Percentiles rank a stretch among this genome's conserved stretches.
Conservation (phyloP, 2,329 filamentous ascomycete genomes). For the Fonsecaea erecta region DNA sequence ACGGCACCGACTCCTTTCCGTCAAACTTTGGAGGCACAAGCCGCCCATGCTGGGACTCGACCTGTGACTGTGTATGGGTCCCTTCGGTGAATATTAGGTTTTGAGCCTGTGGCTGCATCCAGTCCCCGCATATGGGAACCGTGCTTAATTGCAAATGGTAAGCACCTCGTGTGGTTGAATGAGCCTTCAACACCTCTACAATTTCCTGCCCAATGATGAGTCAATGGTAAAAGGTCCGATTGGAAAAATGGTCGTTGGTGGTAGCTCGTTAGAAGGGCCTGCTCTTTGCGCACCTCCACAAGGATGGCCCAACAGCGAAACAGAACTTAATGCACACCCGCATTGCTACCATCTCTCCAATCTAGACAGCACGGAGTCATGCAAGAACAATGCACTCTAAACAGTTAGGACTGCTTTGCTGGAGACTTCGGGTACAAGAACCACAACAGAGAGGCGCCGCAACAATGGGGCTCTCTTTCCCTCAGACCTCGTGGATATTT, state of each 20-base stretch:
- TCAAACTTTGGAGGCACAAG: neutral
- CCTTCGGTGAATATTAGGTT: neutral
- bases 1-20: neutral
- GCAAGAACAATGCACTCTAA: constrained; percentile 25
- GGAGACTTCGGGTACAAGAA: constrained; percentile 32
- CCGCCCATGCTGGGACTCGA: neutral
- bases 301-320: neutral
- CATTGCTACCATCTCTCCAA: constrained; percentile 10
- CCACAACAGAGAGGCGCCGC: constrained; percentile 20
- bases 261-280: constrained; percentile 18
- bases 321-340: constrained; percentile 14
- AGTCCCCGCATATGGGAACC: neutral
- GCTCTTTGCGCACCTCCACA: constrained; percentile 2
- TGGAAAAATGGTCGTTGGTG: constrained; percentile 15
- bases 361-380: constrained; percentile 18
- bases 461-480: constrained; percentile 33
- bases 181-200: neutral
- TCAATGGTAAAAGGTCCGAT: constrained; percentile 40
- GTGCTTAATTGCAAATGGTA: constrained; percentile 4
- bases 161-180: constrained; percentile 2
- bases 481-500: constrained; percentile 12
- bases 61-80: neutral
- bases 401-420: constrained; percentile 12
- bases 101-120: neutral
- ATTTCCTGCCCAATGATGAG: constrained; percentile 34